Evolutionary conservation across 2,329 filamentous ascomycete genomes (phyloP).

Genomic region (Graphiopsis chlorocephala): DNA sequence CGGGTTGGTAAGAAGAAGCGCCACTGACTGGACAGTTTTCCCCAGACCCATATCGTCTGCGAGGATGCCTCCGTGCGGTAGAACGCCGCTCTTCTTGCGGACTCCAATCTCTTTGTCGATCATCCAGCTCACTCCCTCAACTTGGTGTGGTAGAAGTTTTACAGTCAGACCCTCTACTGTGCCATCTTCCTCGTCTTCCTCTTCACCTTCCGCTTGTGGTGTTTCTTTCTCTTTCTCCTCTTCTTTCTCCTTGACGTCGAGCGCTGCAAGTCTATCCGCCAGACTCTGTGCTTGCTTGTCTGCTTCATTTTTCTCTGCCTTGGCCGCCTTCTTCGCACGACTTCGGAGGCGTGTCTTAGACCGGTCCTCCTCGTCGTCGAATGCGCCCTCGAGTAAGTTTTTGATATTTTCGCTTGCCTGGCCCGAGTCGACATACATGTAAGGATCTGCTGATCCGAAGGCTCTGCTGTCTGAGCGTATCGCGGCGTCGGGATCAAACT

Average conservation of each 20-base stretch:
- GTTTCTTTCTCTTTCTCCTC: slow-evolving; percentile 38
- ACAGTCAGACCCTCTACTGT: slow-evolving; percentile 79
- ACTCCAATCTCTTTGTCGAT: slow-evolving; percentile 83
- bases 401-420: slow-evolving; percentile 77
- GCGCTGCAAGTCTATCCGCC: slow-evolving; percentile 43
- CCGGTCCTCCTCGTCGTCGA: slow-evolving; percentile 69
- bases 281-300: slow-evolving; percentile 40
- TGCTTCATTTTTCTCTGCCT: slow-evolving; percentile 28
- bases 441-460: slow-evolving; percentile 55
- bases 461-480: slow-evolving; percentile 45
- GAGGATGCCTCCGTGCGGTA: slow-evolving; percentile 89
- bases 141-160: slow-evolving; percentile 86
- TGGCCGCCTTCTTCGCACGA: slow-evolving; percentile 43
- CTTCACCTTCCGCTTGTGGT: slow-evolving; percentile 46
- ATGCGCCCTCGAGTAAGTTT: slow-evolving; percentile 74
- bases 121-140: slow-evolving; percentile 95
- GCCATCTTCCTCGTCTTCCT: slow-evolving; percentile 56
- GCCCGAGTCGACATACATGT: slow-evolving; percentile 65
- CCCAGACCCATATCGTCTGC: slow-evolving; percentile 97
- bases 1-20: slow-evolving; percentile 79
- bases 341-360: slow-evolving; percentile 43
- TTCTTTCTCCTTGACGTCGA: slow-evolving; percentile 50
- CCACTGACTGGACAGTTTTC: slow-evolving; percentile 92
- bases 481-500: slow-evolving; percentile 48
- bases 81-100: slow-evolving; percentile 71